A percentile compares a stretch with the other conserved stretches of the same genome.
Evolutionary conservation across 2,329 filamentous ascomycete genomes (phyloP).

Genomic region (Aspergillus ustus): DNA sequence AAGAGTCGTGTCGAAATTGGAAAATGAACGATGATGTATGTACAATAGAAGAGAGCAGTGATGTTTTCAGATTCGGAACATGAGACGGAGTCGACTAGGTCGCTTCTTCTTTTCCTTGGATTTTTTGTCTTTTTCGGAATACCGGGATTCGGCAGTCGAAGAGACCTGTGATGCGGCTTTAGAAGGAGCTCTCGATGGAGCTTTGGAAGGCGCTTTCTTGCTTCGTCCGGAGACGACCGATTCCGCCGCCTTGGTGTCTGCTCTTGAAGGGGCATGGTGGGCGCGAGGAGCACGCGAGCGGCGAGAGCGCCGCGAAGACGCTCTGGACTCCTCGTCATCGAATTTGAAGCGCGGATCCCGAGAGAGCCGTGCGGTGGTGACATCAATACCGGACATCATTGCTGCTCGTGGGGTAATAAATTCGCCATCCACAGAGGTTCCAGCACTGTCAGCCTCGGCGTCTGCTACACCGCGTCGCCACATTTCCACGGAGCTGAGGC

Average conservation of each 20-base stretch:
- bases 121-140: constrained; percentile 34
- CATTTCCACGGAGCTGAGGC: constrained; percentile 61
- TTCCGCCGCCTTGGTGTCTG: constrained; percentile 24
- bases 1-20: constrained; percentile 5
- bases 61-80: constrained; percentile 36
- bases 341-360: constrained; percentile 42
- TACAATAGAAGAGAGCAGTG: neutral
- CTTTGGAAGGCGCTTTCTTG: constrained; percentile 28
- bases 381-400: constrained; percentile 50
- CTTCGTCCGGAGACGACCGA: constrained; percentile 20
- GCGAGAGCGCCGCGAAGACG: constrained; percentile 41
- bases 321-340: constrained; percentile 39
- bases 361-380: constrained; percentile 36
- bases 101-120: constrained; percentile 45
- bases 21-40: neutral
- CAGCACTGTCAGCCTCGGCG: constrained; percentile 56
- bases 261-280: constrained; percentile 23
- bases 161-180: constrained; percentile 23
- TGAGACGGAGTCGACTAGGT: constrained; percentile 43
- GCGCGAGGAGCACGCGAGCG: constrained; percentile 35
- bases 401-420: constrained; percentile 66
- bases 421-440: constrained; percentile 68
- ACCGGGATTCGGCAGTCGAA: constrained; percentile 28
- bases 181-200: constrained; percentile 29
- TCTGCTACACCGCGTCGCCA: constrained; percentile 69